These are phyloP conservation scores for Fusarium sp. DNA, from an alignment of 2,329 filamentous ascomycete genomes.

Conservation along the genomic window DNA sequence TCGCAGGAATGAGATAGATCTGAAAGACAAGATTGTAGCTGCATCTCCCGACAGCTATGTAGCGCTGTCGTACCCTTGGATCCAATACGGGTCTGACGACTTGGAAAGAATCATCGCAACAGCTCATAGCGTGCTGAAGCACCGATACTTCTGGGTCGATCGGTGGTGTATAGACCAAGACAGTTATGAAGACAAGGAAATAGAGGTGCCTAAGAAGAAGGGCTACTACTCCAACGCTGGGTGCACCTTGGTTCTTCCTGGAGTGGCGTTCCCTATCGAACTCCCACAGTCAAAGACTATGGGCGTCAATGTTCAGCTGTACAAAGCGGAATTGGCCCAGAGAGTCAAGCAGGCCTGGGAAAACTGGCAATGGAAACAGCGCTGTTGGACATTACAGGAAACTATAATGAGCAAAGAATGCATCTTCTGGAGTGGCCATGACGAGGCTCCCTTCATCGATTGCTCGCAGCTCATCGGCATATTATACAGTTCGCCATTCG, in stretches of 20 bases:
- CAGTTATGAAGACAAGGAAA: neutral
- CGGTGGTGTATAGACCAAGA: neutral
- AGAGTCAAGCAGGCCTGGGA: neutral
- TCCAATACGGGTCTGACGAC: neutral
- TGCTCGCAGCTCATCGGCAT: neutral
- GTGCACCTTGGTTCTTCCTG: neutral
- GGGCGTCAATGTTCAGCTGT: neutral
- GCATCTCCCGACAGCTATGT: neutral
- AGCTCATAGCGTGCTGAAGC: neutral
- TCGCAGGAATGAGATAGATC: accelerated
- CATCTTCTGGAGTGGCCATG: neutral
- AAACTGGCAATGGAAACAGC: neutral
- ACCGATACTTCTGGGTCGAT: neutral
- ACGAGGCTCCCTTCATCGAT: neutral
- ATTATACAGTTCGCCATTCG: neutral
- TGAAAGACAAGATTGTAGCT: neutral
- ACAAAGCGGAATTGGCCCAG: accelerated
- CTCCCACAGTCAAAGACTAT: neutral
- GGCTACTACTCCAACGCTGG: neutral
- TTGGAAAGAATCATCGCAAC: neutral
- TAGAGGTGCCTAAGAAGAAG: neutral
- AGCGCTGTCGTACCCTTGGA: neutral
- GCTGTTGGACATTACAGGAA: neutral
- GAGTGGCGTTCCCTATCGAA: neutral
- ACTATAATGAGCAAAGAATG: neutral